Conservation (phyloP, 176 grass and related monocot genomes). For the Aegilops bicornis region DNA sequence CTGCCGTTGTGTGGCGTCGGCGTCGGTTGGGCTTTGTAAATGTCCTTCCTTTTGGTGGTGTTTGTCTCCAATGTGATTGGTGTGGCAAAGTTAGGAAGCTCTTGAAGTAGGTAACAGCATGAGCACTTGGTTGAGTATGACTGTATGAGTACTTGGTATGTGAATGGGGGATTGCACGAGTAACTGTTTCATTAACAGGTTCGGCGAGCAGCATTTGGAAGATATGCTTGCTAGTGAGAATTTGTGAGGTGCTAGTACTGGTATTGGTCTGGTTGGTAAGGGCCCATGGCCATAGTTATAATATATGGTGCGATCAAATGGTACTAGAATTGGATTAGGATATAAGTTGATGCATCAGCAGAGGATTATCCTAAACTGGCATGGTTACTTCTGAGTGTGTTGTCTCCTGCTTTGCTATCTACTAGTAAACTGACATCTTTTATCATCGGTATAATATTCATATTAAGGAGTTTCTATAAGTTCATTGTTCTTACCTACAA, state of each 20-base stretch:
- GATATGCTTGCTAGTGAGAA: not conserved
- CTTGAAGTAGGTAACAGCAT: not conserved
- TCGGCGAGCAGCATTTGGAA: not conserved
- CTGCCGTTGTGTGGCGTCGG: conserved; percentile 61
- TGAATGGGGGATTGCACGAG: not conserved
- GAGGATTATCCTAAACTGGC: not conserved
- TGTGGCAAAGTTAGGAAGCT: not conserved
- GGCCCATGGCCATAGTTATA: not conserved
- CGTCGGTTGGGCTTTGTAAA: conserved; percentile 64
- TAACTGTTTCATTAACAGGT: not conserved
- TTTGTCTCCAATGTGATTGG: not conserved
- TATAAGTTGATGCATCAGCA: not conserved
- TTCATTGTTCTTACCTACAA: no score
- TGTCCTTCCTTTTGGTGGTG: not conserved
- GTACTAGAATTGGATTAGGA: not conserved
- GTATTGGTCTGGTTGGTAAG: not conserved
- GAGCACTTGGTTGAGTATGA: not conserved
- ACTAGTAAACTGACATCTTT: no score
- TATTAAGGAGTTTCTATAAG: no score
- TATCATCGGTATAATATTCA: no score
- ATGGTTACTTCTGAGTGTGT: not conserved
- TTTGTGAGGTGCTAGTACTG: not conserved
- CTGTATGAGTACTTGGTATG: not conserved
- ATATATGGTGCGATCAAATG: not conserved
- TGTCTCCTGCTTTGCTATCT: no score